Percentiles rank a stretch among this genome's conserved stretches.
phyloP scores from a whole-genome alignment of 768 basidiomycete genomes.

The Crassisporium funariophilum region DNA sequence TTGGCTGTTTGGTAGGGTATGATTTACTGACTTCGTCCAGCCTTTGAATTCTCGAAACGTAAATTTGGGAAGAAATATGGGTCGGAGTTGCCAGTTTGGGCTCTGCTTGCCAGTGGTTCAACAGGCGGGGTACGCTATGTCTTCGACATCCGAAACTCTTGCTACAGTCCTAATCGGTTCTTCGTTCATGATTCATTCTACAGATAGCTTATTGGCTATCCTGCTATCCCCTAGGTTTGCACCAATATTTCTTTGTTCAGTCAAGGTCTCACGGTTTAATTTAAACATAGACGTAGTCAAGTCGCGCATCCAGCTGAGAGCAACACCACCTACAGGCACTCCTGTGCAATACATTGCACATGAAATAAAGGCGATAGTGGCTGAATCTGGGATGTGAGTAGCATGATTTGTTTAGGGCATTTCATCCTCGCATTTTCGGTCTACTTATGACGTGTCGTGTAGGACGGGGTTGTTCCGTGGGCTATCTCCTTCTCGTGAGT shows the following conservation, averaged over 20 bases:
- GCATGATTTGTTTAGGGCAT: no score
- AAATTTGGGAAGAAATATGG: slow-evolving; percentile 67
- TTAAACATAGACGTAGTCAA: slow-evolving; percentile 83
- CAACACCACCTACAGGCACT: slow-evolving; percentile 70
- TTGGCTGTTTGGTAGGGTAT: not conserved
- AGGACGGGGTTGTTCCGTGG: slow-evolving; percentile 73
- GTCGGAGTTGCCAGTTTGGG: slow-evolving; percentile 78
- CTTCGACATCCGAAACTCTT: no score
- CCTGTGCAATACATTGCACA: slow-evolving; percentile 75
- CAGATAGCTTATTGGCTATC: slow-evolving; percentile 92
- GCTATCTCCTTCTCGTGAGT: slow-evolving; percentile 75
- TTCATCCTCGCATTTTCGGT: not conserved
- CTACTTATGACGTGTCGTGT: not conserved
- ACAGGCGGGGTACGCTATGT: slow-evolving; percentile 71
- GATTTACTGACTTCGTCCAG: slow-evolving; percentile 36
- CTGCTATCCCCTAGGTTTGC: slow-evolving; percentile 83
- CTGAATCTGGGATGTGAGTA: slow-evolving; percentile 76
- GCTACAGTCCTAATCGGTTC: not conserved
- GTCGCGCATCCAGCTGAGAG: slow-evolving; percentile 82
- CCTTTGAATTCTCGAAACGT: slow-evolving; percentile 90
- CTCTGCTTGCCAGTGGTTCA: slow-evolving; percentile 78
- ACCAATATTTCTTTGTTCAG: not conserved
- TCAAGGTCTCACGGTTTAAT: not conserved
- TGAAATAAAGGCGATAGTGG: slow-evolving; percentile 68
- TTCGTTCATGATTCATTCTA: slow-evolving; percentile 3